Evolutionary conservation across 805 yeast genomes (phyloP).

Genomic region (Schizosaccharomyces lindneri): DNA sequence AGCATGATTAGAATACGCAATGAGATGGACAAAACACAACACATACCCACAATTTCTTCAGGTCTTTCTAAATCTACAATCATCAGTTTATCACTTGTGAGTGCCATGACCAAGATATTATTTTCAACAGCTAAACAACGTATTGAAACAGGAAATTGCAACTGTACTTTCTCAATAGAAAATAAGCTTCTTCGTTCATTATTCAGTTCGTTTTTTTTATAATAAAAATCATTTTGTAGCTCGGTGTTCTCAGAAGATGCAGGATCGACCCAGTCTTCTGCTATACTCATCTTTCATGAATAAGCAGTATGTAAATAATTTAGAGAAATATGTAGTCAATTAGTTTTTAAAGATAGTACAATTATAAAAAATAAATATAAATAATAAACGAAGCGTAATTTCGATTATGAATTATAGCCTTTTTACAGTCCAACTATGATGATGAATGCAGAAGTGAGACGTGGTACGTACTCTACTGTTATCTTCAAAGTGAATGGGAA

Average conservation of each 20-base stretch:
- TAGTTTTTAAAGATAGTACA: no score
- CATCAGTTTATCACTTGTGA: slow-evolving; percentile 27
- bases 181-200: slow-evolving; percentile 7
- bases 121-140: slow-evolving; percentile 27
- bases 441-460: no score
- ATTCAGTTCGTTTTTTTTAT: neutral
- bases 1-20: neutral
- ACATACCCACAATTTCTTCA: slow-evolving; percentile 23
- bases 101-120: slow-evolving; percentile 31
- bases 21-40: slow-evolving; percentile 14
- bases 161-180: slow-evolving; percentile 21
- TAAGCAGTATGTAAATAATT: neutral
- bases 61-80: slow-evolving; percentile 47
- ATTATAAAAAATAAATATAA: no score
- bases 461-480: no score
- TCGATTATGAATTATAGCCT: no score
- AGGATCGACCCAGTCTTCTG: neutral
- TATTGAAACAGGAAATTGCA: slow-evolving; percentile 25
- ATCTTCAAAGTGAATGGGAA: no score
- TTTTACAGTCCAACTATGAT: no score
- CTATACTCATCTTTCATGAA: neutral
- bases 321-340: neutral
- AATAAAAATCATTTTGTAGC: neutral
- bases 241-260: neutral
- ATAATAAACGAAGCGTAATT: no score